Conservation (phyloP, 169 alveolate genomes). For the Amoebophrya sp. region DNA sequence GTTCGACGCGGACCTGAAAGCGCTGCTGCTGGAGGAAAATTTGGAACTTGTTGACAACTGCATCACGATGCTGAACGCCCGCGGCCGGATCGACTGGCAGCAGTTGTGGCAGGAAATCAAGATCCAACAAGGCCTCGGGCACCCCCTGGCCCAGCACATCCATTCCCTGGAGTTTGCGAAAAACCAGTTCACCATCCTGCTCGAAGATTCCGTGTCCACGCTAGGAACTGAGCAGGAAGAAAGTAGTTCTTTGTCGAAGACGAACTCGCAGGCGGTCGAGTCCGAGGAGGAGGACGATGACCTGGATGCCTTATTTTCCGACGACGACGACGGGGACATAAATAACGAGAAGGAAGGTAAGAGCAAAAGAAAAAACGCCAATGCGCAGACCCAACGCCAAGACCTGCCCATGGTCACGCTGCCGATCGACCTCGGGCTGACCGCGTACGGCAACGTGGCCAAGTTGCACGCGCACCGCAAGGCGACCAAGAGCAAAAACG, state of each 20-base stretch:
- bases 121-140: not conserved
- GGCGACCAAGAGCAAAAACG: not conserved
- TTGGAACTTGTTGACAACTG: not conserved
- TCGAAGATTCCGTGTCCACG: not conserved
- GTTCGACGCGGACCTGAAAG: not conserved
- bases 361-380: not conserved
- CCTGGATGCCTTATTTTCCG: not conserved
- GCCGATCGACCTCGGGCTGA: not conserved
- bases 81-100: not conserved
- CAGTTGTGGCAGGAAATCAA: not conserved
- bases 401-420: slow-evolving; percentile 17
- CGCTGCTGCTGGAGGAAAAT: not conserved
- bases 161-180: not conserved
- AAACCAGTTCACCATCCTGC: not conserved
- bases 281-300: not conserved
- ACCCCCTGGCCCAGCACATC: not conserved
- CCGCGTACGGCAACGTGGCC: not conserved
- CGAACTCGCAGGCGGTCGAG: not conserved
- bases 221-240: not conserved
- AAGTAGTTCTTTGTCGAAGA: not conserved
- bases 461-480: not conserved
- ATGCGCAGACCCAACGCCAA: not conserved
- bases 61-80: not conserved
- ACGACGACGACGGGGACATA: not conserved
- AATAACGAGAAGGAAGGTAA: not conserved